Conservation (phyloP, 2,329 filamentous ascomycete genomes). For the Aureobasidium sp. region DNA sequence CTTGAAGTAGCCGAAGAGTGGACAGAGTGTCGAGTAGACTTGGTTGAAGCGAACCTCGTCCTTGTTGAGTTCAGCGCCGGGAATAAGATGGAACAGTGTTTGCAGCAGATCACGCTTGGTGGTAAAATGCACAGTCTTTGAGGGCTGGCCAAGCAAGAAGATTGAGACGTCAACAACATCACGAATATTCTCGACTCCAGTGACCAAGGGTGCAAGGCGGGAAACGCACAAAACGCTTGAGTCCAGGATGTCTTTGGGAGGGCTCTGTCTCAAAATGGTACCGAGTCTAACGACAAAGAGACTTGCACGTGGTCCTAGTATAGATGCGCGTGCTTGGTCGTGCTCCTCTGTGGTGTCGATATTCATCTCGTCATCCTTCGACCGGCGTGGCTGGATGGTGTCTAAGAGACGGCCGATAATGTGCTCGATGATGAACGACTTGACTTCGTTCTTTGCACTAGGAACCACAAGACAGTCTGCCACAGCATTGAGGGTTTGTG, state of each 20-base stretch:
- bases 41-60: conserved; percentile 53
- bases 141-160: conserved; percentile 78
- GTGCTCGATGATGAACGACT: conserved; percentile 65
- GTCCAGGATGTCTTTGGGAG: conserved; percentile 68
- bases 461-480: conserved; percentile 63
- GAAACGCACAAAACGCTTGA: conserved; percentile 73
- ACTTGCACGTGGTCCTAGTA: conserved; percentile 61
- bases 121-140: conserved; percentile 70
- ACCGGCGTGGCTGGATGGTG: conserved; percentile 40
- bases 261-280: conserved; percentile 48
- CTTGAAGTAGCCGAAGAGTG: conserved; percentile 84
- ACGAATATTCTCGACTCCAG: conserved; percentile 61
- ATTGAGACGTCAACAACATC: conserved; percentile 72
- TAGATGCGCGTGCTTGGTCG: conserved; percentile 49
- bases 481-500: conserved; percentile 57
- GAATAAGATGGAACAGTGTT: conserved; percentile 74
- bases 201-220: conserved; percentile 64
- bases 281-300: conserved; percentile 52
- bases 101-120: conserved; percentile 75
- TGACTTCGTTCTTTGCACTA: conserved; percentile 80
- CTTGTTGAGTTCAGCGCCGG: conserved; percentile 51
- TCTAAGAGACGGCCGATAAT: conserved; percentile 65
- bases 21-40: conserved; percentile 67
- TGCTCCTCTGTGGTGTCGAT: conserved; percentile 25
- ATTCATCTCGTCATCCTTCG: conserved; percentile 18